Conservation (phyloP, 2,329 filamentous ascomycete genomes). For the Sordariomycetes sp. region DNA sequence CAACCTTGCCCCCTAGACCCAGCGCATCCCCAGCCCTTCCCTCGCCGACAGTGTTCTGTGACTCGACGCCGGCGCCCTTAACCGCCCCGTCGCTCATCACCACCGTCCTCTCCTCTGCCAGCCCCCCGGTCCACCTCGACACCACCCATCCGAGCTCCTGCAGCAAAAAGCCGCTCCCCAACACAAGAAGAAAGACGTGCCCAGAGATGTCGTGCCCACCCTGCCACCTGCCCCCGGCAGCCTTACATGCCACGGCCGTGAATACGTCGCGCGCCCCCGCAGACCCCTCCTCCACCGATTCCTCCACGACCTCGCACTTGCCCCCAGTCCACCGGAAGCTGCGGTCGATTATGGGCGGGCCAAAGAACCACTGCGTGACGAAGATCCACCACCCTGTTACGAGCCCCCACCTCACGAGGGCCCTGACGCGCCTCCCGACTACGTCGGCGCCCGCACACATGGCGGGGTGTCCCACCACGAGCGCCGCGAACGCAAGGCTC, state of each 20-base stretch:
- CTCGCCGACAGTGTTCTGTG: conserved; percentile 10
- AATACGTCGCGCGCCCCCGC: conserved; percentile 36
- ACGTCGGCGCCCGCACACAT: conserved; percentile 14
- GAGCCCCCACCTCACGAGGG: conserved; percentile 52
- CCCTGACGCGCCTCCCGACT: conserved; percentile 30
- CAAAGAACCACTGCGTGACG: conserved; percentile 95
- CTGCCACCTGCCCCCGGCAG: conserved; percentile 69
- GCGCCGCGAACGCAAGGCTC: conserved; percentile 57
- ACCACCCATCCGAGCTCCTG: conserved; percentile 62
- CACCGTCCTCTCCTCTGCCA: conserved; percentile 50
- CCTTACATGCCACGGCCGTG: conserved; percentile 70
- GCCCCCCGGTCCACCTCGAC: conserved; percentile 22
- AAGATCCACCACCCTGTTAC: conserved; percentile 72
- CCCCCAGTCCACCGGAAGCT: conserved; percentile 83
- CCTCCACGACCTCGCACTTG: conserved; percentile 51
- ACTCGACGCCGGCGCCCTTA: conserved; percentile 41
- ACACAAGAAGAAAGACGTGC: conserved; percentile 83
- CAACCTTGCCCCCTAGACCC: conserved; percentile 38
- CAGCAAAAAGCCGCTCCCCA: conserved; percentile 69
- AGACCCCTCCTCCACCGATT: conserved; percentile 35
- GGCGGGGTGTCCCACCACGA: conserved; percentile 55
- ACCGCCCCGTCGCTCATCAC: conserved; percentile 53
- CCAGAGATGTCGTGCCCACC: conserved; percentile 96
- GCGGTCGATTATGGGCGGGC: conserved; percentile 78
- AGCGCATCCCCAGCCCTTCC: conserved; percentile 18